A percentile compares a stretch with the other conserved stretches of the same genome.
phyloP scores from a whole-genome alignment of 164 flowering plant species.

The Santalum album region DNA sequence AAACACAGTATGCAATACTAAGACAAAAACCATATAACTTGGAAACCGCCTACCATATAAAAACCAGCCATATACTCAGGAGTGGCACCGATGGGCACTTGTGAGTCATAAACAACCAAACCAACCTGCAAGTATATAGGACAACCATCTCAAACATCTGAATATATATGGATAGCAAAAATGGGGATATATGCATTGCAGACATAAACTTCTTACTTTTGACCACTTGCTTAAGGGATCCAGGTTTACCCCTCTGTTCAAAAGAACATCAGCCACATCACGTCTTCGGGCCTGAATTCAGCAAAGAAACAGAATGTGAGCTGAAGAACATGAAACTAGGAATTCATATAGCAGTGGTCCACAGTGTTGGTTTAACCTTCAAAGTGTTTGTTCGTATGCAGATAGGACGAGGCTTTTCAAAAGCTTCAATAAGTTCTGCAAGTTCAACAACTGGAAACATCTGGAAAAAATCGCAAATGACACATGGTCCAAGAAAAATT shows the following conservation, averaged over 20 bases:
- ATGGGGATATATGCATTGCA: background rate
- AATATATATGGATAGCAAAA: background rate
- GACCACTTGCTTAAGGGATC: constrained; percentile 97
- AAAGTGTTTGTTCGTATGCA: constrained; percentile 83
- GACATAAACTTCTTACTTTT: constrained; percentile 44
- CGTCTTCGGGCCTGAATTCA: constrained; percentile 66
- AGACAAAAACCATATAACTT: background rate
- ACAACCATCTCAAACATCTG: background rate
- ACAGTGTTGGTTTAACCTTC: constrained; percentile 35
- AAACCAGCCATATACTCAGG: constrained; percentile 99
- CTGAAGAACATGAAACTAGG: background rate
- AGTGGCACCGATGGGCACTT: constrained; percentile 98
- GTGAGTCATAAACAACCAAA: constrained; percentile 88
- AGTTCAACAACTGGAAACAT: constrained; percentile 87
- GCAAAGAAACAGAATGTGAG: background rate
- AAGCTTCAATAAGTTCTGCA: constrained; percentile 84
- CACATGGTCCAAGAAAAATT: background rate
- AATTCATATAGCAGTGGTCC: background rate
- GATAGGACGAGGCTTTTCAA: constrained; percentile 82
- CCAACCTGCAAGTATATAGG: constrained; percentile 62
- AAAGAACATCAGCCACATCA: constrained; percentile 81
- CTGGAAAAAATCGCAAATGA: constrained; percentile 23
- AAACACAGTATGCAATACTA: background rate
- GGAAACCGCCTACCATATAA: constrained; percentile 58
- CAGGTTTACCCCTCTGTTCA: constrained; percentile 89